Evolutionary conservation across 176 grass and related monocot species (phyloP).

Genomic region (Cymbopogon citratus): DNA sequence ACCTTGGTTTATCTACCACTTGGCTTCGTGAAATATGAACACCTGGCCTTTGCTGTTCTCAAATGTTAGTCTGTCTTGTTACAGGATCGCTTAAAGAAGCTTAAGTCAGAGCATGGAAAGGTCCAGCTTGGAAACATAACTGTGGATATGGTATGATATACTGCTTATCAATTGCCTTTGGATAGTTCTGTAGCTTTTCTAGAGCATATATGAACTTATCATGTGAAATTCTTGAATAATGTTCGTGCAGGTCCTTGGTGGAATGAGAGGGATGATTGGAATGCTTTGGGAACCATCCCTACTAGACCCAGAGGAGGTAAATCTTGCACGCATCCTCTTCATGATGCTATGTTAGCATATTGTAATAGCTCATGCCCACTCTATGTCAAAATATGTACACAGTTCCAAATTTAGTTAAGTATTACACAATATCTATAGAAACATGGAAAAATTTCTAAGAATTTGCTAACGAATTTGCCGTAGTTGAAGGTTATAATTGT

Average conservation of each 20-base stretch:
- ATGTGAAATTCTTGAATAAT: conserved; percentile 10
- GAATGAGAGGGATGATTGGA: conserved; percentile 98
- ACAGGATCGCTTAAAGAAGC: conserved; percentile 53
- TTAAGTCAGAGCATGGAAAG: conserved; percentile 77
- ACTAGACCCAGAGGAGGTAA: conserved; percentile 98
- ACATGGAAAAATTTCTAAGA: not conserved
- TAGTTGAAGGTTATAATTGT: not conserved
- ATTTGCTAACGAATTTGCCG: not conserved
- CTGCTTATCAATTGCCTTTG: not conserved
- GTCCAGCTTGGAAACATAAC: conserved; percentile 93
- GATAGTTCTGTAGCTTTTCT: not conserved
- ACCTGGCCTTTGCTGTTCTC: not conserved
- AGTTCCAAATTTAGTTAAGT: not conserved
- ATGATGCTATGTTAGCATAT: not conserved
- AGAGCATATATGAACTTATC: not conserved
- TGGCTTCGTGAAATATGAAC: not conserved
- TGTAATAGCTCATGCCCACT: not conserved
- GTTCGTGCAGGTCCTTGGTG: conserved; percentile 79
- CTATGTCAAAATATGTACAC: not conserved
- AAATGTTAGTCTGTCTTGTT: not conserved
- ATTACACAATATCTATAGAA: not conserved
- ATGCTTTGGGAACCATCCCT: conserved; percentile 98
- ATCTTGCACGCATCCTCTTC: conserved; percentile 8
- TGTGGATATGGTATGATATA: conserved; percentile 73
- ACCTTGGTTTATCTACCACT: too few relatives aligned